Percentiles rank a stretch among this genome's conserved stretches.
phyloP scores from a whole-genome alignment of 1,139 yeast species.

The Pichia sp. region DNA sequence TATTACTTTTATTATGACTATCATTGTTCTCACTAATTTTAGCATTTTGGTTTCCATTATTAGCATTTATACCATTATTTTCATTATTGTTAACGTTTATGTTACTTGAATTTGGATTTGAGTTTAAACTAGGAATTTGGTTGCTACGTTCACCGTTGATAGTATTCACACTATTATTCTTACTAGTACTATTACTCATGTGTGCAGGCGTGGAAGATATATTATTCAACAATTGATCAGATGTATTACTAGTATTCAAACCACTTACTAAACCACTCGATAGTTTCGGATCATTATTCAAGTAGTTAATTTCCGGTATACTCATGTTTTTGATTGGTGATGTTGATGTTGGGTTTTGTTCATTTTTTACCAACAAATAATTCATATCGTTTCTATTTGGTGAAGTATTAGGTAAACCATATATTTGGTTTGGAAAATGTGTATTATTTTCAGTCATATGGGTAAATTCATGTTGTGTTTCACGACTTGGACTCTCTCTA shows the following conservation, averaged over 20 bases:
- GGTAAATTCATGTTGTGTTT: not conserved
- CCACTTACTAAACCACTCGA: constrained; percentile 14
- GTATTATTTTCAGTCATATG: not conserved
- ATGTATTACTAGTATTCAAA: constrained; percentile 5
- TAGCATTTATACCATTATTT: not conserved
- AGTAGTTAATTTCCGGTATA: constrained; percentile 17
- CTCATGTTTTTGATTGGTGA: constrained; percentile 30
- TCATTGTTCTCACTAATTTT: not conserved
- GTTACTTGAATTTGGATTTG: too few species aligned
- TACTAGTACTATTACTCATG: not conserved
- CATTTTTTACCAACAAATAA: not conserved
- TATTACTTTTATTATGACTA: not conserved
- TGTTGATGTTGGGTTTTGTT: constrained; percentile 15
- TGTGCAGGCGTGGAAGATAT: not conserved
- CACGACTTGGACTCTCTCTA: constrained; percentile 5
- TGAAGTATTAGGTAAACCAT: constrained; percentile 5
- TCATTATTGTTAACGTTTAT: not conserved
- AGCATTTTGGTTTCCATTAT: not conserved
- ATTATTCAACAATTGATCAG: constrained; percentile 9
- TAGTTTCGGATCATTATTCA: constrained; percentile 8
- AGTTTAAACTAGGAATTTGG: too few species aligned
- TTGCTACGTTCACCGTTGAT: too few species aligned
- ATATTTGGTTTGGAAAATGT: not conserved
- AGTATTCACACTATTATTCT: not conserved
- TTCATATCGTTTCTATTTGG: constrained; percentile 8